Percentiles rank a stretch among this genome's conserved stretches.
Conservation (phyloP, 2,329 filamentous ascomycete genomes). For the Sclerotiophoma versabilis region DNA sequence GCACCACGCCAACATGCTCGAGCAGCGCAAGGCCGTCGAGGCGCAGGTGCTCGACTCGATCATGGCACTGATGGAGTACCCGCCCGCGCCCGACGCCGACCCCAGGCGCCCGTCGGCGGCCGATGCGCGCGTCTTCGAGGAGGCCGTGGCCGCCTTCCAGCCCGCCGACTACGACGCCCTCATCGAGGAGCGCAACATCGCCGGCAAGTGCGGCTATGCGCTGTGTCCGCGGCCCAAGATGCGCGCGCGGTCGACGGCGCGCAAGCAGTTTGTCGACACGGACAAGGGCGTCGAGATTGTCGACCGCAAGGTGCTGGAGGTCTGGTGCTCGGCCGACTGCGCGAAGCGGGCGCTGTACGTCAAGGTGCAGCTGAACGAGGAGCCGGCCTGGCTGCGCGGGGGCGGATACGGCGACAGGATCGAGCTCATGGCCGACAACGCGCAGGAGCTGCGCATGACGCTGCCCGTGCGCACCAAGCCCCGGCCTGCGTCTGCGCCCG, state of each 20-base stretch:
- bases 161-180: slow-evolving; percentile 89
- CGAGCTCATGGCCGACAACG: slow-evolving; percentile 50
- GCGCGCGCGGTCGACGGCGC: slow-evolving; percentile 56
- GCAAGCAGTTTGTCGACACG: slow-evolving; percentile 72
- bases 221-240: slow-evolving; percentile 74
- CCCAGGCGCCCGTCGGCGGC: slow-evolving; percentile 60
- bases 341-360: slow-evolving; percentile 82
- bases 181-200: slow-evolving; percentile 86
- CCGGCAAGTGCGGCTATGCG: slow-evolving; percentile 81
- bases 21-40: slow-evolving; percentile 82
- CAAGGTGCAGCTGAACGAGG: slow-evolving; percentile 85
- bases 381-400: slow-evolving; percentile 82
- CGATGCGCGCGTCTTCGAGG: slow-evolving; percentile 71
- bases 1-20: slow-evolving; percentile 81
- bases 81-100: slow-evolving; percentile 60
- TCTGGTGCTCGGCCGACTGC: slow-evolving; percentile 86
- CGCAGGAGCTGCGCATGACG: slow-evolving; percentile 32
- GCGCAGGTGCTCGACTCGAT: slow-evolving; percentile 74
- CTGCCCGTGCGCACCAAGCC: slow-evolving; percentile 42
- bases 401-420: slow-evolving; percentile 53
- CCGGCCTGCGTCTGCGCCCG: slow-evolving; percentile 3
- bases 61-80: slow-evolving; percentile 72
- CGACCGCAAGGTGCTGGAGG: slow-evolving; percentile 74
- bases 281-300: slow-evolving; percentile 69
- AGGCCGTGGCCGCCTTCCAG: slow-evolving; percentile 75